These are phyloP conservation scores for Microbotryomycetes sp. DNA, from an alignment of 1,284 basidiomycete species.

Conservation along the genomic window DNA sequence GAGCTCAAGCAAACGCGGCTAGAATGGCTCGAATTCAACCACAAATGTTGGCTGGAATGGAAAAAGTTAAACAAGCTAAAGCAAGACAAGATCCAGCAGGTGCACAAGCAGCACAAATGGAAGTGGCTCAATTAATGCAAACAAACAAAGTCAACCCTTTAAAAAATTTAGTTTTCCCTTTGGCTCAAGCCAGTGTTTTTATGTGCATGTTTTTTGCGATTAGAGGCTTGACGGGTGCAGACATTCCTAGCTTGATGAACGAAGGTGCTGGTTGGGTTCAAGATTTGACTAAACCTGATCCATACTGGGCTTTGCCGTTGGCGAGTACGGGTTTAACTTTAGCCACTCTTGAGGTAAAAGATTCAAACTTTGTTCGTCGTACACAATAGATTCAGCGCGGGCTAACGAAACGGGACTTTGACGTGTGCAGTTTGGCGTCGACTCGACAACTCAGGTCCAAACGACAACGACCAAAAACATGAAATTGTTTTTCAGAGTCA, in stretches of 20 bases:
- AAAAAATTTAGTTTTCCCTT: conserved; percentile 54
- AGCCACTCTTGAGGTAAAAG: conserved; percentile 60
- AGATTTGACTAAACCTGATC: conserved; percentile 72
- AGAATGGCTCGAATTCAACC: conserved; percentile 61
- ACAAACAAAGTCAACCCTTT: conserved; percentile 63
- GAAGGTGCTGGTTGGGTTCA: conserved; percentile 72
- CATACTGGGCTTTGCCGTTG: conserved; percentile 69
- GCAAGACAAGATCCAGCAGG: conserved; percentile 51
- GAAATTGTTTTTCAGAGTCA: conserved; percentile 63
- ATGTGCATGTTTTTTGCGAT: conserved; percentile 81
- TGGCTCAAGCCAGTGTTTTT: conserved; percentile 72
- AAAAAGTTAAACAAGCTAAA: conserved; percentile 50
- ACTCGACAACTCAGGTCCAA: conserved; percentile 55
- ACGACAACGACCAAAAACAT: conserved; percentile 55
- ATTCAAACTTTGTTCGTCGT: neutral
- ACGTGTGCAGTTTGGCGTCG: conserved; percentile 51
- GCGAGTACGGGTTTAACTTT: conserved; percentile 60
- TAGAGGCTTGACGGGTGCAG: conserved; percentile 61
- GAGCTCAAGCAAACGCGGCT: conserved; percentile 59
- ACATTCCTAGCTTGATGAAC: conserved; percentile 63
- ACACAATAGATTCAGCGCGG: neutral
- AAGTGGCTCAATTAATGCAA: conserved; percentile 59
- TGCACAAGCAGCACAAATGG: conserved; percentile 53
- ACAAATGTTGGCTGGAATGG: conserved; percentile 55
- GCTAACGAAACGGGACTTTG: neutral